A percentile compares a stretch with the other conserved stretches of the same genome.
These are phyloP conservation scores for Blechomonas ayalai DNA, from an alignment of 208 protist genomes.

Conservation along the genomic window DNA sequence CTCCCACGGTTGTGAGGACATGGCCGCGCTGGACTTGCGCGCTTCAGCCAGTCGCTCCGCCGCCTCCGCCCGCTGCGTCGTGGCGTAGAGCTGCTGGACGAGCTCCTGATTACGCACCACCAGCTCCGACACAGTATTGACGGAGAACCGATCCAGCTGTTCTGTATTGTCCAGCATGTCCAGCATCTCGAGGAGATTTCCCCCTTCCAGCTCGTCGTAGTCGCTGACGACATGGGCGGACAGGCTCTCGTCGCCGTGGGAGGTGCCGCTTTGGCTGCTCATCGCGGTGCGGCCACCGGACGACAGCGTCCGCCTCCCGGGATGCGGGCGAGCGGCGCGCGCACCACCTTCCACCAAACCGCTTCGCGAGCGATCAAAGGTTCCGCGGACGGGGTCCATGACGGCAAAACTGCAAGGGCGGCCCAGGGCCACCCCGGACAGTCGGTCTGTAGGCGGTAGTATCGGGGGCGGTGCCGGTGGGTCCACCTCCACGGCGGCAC, in stretches of 20 bases:
- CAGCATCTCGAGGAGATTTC: constrained; percentile 27
- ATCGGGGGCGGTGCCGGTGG: constrained; percentile 9
- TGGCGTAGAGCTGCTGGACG: constrained; percentile 52
- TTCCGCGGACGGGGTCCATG: constrained; percentile 15
- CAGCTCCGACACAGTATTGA: constrained; percentile 59
- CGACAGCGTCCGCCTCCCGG: too few species aligned
- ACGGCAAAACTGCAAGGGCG: constrained; percentile 30
- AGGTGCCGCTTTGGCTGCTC: too few species aligned
- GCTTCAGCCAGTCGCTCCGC: too few species aligned
- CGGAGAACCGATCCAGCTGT: constrained; percentile 46
- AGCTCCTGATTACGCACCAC: constrained; percentile 75
- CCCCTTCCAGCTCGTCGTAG: constrained; percentile 18
- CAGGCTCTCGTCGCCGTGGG: too few species aligned
- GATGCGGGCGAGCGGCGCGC: too few species aligned
- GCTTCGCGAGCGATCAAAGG: too few species aligned
- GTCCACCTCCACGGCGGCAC: constrained; percentile 13
- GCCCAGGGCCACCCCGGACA: constrained; percentile 53
- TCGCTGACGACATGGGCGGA: constrained; percentile 18
- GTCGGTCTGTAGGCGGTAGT: constrained; percentile 42
- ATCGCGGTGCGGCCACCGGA: too few species aligned
- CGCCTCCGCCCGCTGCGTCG: constrained; percentile 26
- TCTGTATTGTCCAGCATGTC: constrained; percentile 53
- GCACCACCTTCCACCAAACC: too few species aligned
- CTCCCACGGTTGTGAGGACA: too few species aligned
- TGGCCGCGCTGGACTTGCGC: too few species aligned